These are phyloP conservation scores for Metarhizium rileyi DNA, from an alignment of 2,329 filamentous ascomycete genomes.

Conservation along the genomic window DNA sequence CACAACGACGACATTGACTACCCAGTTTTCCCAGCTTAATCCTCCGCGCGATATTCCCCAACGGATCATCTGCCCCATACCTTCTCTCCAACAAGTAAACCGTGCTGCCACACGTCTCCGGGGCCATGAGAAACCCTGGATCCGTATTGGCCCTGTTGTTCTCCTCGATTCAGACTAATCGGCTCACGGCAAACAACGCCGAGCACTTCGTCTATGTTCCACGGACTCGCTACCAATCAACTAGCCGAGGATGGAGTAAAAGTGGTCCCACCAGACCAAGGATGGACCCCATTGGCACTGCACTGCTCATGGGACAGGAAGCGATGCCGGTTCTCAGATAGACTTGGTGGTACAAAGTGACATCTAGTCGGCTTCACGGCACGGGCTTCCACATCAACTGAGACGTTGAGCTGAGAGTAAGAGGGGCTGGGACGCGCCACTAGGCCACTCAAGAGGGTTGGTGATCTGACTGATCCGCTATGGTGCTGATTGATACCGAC, in stretches of 20 bases:
- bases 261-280: background rate
- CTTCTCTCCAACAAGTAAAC: background rate
- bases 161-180: conserved; percentile 1
- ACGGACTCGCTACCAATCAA: background rate
- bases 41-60: too few relatives aligned
- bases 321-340: background rate
- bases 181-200: conserved; percentile 2
- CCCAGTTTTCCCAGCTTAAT: too few relatives aligned
- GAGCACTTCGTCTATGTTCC: background rate
- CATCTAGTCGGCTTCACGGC: background rate
- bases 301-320: background rate
- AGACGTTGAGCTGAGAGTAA: background rate
- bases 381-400: background rate
- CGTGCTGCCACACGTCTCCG: background rate
- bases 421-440: too few relatives aligned
- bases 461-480: background rate
- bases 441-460: too few relatives aligned
- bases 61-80: background rate
- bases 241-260: background rate
- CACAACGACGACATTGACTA: too few relatives aligned
- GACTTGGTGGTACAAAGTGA: background rate
- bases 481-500: background rate
- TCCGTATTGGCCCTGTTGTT: background rate
- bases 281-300: background rate
- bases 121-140: too few relatives aligned